phyloP scores from a whole-genome alignment of 192 early-diverging fungal genomes.

The Chytriomyces hyalinus region DNA sequence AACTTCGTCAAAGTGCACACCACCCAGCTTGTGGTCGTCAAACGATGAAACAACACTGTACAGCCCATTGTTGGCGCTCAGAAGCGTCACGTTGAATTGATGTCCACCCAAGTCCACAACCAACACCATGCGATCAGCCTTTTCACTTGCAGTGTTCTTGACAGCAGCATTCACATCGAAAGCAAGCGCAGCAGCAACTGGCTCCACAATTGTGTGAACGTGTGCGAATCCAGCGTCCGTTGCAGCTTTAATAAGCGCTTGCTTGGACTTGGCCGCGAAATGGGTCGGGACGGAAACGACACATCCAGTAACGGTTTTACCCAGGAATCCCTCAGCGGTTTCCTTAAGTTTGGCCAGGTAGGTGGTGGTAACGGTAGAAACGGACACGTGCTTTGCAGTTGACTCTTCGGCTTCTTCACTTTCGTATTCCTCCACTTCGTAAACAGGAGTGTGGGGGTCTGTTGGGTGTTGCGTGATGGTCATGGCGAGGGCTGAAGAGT shows the following conservation, averaged over 20 bases:
- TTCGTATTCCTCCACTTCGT: constrained; percentile 56
- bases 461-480: constrained; percentile 46
- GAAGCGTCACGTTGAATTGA: constrained; percentile 80
- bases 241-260: constrained; percentile 69
- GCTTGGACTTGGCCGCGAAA: constrained; percentile 75
- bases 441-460: constrained; percentile 41
- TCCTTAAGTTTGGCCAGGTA: constrained; percentile 81
- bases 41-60: constrained; percentile 77
- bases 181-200: constrained; percentile 86
- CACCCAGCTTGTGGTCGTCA: constrained; percentile 82
- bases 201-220: constrained; percentile 84
- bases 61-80: constrained; percentile 81
- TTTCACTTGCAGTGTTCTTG: constrained; percentile 44
- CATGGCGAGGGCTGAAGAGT: constrained; percentile 34
- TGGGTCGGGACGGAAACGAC: constrained; percentile 89
- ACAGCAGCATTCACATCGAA: constrained; percentile 64
- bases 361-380: constrained; percentile 76
- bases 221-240: constrained; percentile 79
- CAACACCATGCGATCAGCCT: constrained; percentile 75
- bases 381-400: constrained; percentile 57
- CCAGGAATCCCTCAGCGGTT: constrained; percentile 89
- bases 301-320: constrained; percentile 74
- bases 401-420: constrained; percentile 65
- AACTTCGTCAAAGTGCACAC: constrained; percentile 83
- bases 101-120: constrained; percentile 90